phyloP scores from a whole-genome alignment of 2,329 filamentous ascomycete genomes.

The Phaeosphaeriaceae sp. region DNA sequence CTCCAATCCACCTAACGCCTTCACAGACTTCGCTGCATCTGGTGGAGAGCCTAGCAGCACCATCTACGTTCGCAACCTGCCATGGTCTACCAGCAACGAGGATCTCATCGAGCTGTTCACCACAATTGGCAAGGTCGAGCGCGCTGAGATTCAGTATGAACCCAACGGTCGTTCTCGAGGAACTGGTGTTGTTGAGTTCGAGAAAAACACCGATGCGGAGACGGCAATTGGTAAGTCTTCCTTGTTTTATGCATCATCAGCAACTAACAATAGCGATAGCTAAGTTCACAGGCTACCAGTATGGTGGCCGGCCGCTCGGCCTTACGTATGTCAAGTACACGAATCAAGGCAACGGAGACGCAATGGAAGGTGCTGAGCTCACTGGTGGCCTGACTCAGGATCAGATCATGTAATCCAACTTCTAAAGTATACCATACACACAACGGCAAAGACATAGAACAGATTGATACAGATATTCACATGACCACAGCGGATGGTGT shows the following conservation, averaged over 20 bases:
- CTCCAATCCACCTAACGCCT: slow-evolving; percentile 77
- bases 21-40: slow-evolving; percentile 89
- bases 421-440: slow-evolving; percentile 1
- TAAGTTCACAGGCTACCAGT: slow-evolving; percentile 98
- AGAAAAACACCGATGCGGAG: slow-evolving; percentile 80
- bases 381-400: slow-evolving; percentile 84
- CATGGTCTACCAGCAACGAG: slow-evolving; percentile 99
- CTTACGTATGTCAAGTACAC: slow-evolving; percentile 94
- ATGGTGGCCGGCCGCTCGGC: slow-evolving; percentile 91
- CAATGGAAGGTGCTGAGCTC: slow-evolving; percentile 82
- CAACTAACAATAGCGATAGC: slow-evolving; percentile 54
- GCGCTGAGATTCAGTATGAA: slow-evolving; percentile 99
- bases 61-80: slow-evolving; percentile 97
- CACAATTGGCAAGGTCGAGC: slow-evolving; percentile 96
- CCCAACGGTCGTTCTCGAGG: slow-evolving; percentile 93
- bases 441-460: background rate
- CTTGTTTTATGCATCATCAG: background rate
- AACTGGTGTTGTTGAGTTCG: slow-evolving; percentile 95
- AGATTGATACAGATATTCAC: too few relatives aligned
- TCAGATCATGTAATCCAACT: slow-evolving; percentile 81
- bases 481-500: too few relatives aligned
- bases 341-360: slow-evolving; percentile 66
- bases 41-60: slow-evolving; percentile 81
- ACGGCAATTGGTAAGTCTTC: slow-evolving; percentile 74
- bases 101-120: slow-evolving; percentile 96